These are phyloP conservation scores for Hypoxylon rickii DNA, from an alignment of 495 filamentous ascomycete species.

Conservation along the genomic window DNA sequence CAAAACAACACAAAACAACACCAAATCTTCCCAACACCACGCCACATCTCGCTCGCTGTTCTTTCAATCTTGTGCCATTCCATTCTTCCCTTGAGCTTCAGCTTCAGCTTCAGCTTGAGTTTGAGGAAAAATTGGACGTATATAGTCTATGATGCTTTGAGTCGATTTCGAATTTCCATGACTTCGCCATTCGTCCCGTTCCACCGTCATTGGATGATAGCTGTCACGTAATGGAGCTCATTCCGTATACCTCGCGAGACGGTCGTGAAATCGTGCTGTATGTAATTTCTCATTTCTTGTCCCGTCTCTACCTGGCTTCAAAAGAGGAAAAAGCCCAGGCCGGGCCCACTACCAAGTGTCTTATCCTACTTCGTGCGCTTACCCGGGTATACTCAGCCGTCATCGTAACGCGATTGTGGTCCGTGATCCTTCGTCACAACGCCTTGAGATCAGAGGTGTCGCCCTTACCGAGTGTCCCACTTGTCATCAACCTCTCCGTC, in stretches of 20 bases:
- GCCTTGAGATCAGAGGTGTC: conserved; percentile 76
- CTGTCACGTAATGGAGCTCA: conserved; percentile 59
- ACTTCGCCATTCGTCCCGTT: background rate
- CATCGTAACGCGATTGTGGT: conserved; percentile 91
- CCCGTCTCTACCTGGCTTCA: too few relatives aligned
- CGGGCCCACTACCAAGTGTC: too few relatives aligned
- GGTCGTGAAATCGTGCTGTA: conserved; percentile 68
- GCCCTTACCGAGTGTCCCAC: conserved; percentile 76
- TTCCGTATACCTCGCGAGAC: conserved; percentile 65
- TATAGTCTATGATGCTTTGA: conserved; percentile 14
- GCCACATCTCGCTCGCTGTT: background rate
- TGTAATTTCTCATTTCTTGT: conserved; percentile 37
- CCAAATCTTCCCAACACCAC: conserved; percentile 1
- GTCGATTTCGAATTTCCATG: conserved; percentile 9
- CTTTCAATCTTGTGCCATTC: background rate
- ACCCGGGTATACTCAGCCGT: conserved; percentile 60
- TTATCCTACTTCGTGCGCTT: background rate
- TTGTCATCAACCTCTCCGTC: conserved; percentile 79
- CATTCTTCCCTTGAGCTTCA: background rate
- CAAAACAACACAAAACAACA: conserved; percentile 16
- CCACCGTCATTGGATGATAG: conserved; percentile 15
- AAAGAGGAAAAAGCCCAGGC: background rate
- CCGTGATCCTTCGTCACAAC: conserved; percentile 81
- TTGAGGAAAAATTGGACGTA: background rate
- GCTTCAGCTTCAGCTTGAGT: too few relatives aligned